phyloP scores from a whole-genome alignment of 495 filamentous ascomycete genomes.

The Extremus antarcticus region DNA sequence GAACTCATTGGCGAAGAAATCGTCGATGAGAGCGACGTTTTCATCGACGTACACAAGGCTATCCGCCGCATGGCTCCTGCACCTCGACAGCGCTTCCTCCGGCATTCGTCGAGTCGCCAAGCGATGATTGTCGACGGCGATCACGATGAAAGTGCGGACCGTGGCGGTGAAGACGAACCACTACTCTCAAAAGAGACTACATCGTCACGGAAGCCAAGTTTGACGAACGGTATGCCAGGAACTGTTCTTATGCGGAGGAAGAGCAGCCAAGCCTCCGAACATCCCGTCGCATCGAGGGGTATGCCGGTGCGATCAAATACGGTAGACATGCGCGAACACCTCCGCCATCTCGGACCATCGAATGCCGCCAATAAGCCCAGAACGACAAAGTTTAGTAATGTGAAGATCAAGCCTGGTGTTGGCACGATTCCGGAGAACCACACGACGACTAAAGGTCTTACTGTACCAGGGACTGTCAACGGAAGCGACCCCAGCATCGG shows the following conservation, averaged over 20 bases:
- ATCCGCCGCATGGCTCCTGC: slow-evolving; percentile 69
- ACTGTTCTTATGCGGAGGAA: slow-evolving; percentile 41
- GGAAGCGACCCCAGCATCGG: neutral
- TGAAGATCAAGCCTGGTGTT: slow-evolving; percentile 75
- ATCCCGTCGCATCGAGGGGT: neutral
- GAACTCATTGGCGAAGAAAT: slow-evolving; percentile 86
- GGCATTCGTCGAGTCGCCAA: slow-evolving; percentile 4
- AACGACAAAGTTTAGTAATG: slow-evolving; percentile 69
- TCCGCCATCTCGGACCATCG: slow-evolving; percentile 85
- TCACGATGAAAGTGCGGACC: slow-evolving; percentile 8
- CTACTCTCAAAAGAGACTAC: slow-evolving; percentile 26
- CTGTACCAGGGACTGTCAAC: neutral
- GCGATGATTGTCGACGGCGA: neutral
- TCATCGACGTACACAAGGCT: slow-evolving; percentile 92
- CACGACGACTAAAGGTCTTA: slow-evolving; percentile 17
- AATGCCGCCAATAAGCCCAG: slow-evolving; percentile 79
- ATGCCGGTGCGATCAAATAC: slow-evolving; percentile 26
- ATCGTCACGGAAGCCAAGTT: slow-evolving; percentile 21
- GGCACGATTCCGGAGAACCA: slow-evolving; percentile 21
- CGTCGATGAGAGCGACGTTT: slow-evolving; percentile 87
- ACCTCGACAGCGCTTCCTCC: slow-evolving; percentile 49
- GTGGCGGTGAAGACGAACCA: slow-evolving; percentile 16
- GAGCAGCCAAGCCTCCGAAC: slow-evolving; percentile 24
- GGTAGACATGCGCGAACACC: slow-evolving; percentile 65
- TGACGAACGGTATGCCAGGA: slow-evolving; percentile 10